Evolutionary conservation across 148 eudicot species (phyloP), one percentile per base, ranked within the genome.

Genomic region (Camellia granthamiana): DNA sequence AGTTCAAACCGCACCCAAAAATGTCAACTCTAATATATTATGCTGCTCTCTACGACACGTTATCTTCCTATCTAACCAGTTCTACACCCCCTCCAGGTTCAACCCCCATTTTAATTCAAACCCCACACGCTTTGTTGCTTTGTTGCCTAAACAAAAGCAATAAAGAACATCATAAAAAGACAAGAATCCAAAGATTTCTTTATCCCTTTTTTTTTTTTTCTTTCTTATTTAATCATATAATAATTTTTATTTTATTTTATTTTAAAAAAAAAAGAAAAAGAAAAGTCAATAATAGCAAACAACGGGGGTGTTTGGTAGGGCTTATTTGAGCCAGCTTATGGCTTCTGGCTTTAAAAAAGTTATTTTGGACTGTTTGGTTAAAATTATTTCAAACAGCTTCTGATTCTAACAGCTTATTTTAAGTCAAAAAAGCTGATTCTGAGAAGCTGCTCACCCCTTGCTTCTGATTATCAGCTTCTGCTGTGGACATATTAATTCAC

Each of bases 81-180:
- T 30, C 66, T 78, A 81, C 81, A 84, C 69, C 51, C 79, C 51
- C 79, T 76, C 71, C 81, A 79, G 78, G 76, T 49, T 51, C 78
- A 79, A 71, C 79, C 71, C 19, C 5, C 59, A 75, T 49, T 51
- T 38, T 30, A 1, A 56, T 69, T 49, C 18, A 54, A 65, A 82
- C 83, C 91, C 83, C 83, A 52, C 91, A 78, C 71, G 82, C 72
- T 69, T 73, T 66, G 38, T 42, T 30, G n/a, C 51, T 8, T 30
- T 30, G 38, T 30, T 30, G 38, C 38, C 1, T 63, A 19, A 80
- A 42, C 3, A 78, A 68, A 18, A 0, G 21, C 58, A 19, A n/a
- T 5, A 67, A 47, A 74, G 38, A 72, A 0, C 38, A 30, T 30
- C 38, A 30, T 30, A 30, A 30, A 30, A 30, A 30, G 38, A 30